phyloP scores from a whole-genome alignment of 108 stramenopile genomes.

The Mayamaea pseudoterrestris region DNA sequence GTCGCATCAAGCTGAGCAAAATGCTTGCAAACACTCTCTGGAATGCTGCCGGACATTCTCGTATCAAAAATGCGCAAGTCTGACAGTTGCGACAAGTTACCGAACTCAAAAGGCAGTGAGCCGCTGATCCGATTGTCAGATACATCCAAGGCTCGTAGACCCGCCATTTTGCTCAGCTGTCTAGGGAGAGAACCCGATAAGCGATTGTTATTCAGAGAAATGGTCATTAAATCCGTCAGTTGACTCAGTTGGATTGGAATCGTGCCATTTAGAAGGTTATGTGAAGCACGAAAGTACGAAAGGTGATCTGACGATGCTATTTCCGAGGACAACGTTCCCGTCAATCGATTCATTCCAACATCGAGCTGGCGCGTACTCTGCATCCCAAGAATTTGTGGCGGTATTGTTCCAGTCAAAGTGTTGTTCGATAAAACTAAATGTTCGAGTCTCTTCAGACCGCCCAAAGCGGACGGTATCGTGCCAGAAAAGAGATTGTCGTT shows the following conservation, averaged over 20 bases:
- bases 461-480: background rate
- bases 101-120: too few relatives aligned
- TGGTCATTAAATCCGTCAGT: background rate
- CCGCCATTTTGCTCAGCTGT: too few relatives aligned
- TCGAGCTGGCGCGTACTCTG: background rate
- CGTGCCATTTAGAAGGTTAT: background rate
- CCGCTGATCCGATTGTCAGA: too few relatives aligned
- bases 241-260: slow-evolving; percentile 5
- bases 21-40: too few relatives aligned
- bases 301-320: too few relatives aligned
- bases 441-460: background rate
- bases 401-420: background rate
- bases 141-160: too few relatives aligned
- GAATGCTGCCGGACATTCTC: too few relatives aligned
- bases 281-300: too few relatives aligned
- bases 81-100: too few relatives aligned
- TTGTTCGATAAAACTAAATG: background rate
- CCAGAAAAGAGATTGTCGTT: background rate
- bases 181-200: background rate
- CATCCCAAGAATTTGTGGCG: background rate
- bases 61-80: too few relatives aligned
- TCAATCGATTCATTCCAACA: background rate
- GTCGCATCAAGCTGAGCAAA: too few relatives aligned
- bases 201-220: background rate
- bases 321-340: too few relatives aligned